phyloP scores from a whole-genome alignment of 768 basidiomycete species.

The Tylopilus intermedius region DNA sequence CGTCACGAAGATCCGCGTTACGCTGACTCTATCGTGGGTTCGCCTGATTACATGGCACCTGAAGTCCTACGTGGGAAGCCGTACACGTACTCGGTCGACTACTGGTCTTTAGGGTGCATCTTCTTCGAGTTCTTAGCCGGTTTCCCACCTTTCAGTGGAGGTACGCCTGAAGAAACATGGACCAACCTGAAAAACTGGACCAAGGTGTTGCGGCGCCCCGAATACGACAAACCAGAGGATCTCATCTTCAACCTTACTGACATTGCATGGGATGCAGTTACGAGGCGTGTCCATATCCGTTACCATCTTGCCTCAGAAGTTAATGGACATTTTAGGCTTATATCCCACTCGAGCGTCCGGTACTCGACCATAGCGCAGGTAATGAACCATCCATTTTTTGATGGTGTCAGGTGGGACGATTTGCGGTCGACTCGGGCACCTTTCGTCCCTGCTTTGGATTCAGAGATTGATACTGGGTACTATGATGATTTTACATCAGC shows the following conservation, averaged over 20 bases:
- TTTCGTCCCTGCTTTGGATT: conserved; percentile 91
- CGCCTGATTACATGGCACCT: conserved; percentile 97
- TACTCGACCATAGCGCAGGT: conserved; percentile 72
- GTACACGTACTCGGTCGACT: conserved; percentile 95
- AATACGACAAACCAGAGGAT: conserved; percentile 95
- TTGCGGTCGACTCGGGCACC: conserved; percentile 76
- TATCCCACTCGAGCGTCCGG: conserved; percentile 80
- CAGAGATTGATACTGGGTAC: conserved; percentile 92
- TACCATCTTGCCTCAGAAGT: conserved; percentile 1
- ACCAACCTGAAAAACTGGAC: conserved; percentile 98
- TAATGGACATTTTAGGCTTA: conserved; percentile 49
- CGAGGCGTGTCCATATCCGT: conserved; percentile 46
- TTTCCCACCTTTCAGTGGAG: conserved; percentile 96
- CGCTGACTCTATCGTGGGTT: conserved; percentile 96
- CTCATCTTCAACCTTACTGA: conserved; percentile 94
- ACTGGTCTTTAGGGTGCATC: conserved; percentile 98
- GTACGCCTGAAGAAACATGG: conserved; percentile 97
- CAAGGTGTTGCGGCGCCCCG: conserved; percentile 83
- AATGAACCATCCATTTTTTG: conserved; percentile 79
- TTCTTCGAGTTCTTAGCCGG: conserved; percentile 95
- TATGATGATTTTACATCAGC: conserved; percentile 85
- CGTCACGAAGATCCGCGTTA: conserved; percentile 87
- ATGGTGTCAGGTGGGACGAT: conserved; percentile 67
- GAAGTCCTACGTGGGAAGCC: conserved; percentile 92
- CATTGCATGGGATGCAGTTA: conserved; percentile 91